A percentile compares a stretch with the other conserved stretches of the same genome.
Conservation (phyloP, 2,329 filamentous ascomycete species). For the Colletotrichum paranaense region DNA sequence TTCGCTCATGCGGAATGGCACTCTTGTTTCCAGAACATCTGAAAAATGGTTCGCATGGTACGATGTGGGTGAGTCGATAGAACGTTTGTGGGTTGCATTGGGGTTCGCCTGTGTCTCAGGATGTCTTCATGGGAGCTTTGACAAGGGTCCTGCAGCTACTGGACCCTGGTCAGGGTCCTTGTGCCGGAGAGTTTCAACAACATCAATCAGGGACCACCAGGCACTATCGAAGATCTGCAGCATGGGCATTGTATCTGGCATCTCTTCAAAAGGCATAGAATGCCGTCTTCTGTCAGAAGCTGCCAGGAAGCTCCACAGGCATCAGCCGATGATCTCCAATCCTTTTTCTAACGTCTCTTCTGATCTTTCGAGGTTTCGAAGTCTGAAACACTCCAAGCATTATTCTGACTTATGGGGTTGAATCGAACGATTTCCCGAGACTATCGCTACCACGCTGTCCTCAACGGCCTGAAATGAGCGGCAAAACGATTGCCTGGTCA, state of each 20-base stretch:
- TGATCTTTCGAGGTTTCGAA: slow-evolving; percentile 16
- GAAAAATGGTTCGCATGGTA: slow-evolving; percentile 26
- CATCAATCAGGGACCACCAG: slow-evolving; percentile 11
- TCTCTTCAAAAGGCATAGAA: background rate
- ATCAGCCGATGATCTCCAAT: slow-evolving; percentile 27
- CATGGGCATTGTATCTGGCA: slow-evolving; percentile 17
- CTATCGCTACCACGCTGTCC: background rate
- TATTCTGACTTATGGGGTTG: slow-evolving; percentile 1
- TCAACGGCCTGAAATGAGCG: background rate
- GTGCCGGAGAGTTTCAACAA: slow-evolving; percentile 20
- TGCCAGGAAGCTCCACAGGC: slow-evolving; percentile 14
- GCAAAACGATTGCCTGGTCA: background rate
- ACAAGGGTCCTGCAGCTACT: slow-evolving; percentile 26
- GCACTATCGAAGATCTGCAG: background rate
- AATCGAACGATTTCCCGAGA: background rate
- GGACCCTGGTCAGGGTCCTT: slow-evolving; percentile 25
- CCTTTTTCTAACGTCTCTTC: slow-evolving; percentile 7
- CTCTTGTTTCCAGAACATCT: slow-evolving; percentile 27
- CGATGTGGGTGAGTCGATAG: slow-evolving; percentile 28
- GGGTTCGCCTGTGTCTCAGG: slow-evolving; percentile 30
- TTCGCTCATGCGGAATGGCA: slow-evolving; percentile 15
- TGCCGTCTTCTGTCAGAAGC: background rate
- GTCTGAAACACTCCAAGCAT: slow-evolving; percentile 25
- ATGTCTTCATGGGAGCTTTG: slow-evolving; percentile 13
- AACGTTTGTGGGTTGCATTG: slow-evolving; percentile 24